These are phyloP conservation scores for Penicillium decumbens DNA, from an alignment of 2,329 filamentous ascomycete species.

Conservation along the genomic window DNA sequence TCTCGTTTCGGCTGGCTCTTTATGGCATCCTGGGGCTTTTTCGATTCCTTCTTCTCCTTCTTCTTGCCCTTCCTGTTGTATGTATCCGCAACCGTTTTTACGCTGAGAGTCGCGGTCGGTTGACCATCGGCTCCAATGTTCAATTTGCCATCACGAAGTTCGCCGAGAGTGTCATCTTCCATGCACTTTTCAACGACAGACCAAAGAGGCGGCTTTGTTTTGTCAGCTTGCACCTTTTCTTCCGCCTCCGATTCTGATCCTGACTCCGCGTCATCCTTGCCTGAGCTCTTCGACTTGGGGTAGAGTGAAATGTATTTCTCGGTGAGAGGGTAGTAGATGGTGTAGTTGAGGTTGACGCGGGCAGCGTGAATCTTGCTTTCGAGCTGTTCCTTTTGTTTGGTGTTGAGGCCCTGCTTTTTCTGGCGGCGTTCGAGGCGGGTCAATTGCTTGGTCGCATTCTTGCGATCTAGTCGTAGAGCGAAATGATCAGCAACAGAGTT, in stretches of 20 bases:
- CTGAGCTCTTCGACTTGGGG: conserved; percentile 32
- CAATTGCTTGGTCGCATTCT: conserved; percentile 40
- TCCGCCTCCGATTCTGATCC: conserved; percentile 16
- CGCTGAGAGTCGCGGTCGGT: not conserved
- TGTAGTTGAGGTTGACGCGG: conserved; percentile 59
- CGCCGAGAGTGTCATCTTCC: conserved; percentile 41
- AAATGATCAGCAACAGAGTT: conserved; percentile 6
- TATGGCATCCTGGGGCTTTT: not conserved
- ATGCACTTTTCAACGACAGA: conserved; percentile 43
- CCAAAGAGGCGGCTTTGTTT: conserved; percentile 42
- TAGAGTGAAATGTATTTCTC: conserved; percentile 58
- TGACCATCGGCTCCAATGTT: conserved; percentile 22
- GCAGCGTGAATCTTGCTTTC: conserved; percentile 43
- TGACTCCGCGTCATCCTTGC: conserved; percentile 8
- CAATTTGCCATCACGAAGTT: conserved; percentile 41
- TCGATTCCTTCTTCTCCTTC: conserved; percentile 4
- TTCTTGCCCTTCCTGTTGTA: conserved; percentile 5
- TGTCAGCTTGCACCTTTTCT: conserved; percentile 12
- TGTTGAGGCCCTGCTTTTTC: conserved; percentile 33
- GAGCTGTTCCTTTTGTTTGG: conserved; percentile 27
- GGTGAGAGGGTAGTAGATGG: conserved; percentile 57
- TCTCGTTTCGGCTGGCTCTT: not conserved
- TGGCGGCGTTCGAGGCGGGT: conserved; percentile 36
- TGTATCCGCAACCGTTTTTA: not conserved
- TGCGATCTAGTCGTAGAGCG: conserved; percentile 32